These are phyloP conservation scores for Dujonia santamariae DNA, from an alignment of 1,139 yeast genomes.

Conservation along the genomic window DNA sequence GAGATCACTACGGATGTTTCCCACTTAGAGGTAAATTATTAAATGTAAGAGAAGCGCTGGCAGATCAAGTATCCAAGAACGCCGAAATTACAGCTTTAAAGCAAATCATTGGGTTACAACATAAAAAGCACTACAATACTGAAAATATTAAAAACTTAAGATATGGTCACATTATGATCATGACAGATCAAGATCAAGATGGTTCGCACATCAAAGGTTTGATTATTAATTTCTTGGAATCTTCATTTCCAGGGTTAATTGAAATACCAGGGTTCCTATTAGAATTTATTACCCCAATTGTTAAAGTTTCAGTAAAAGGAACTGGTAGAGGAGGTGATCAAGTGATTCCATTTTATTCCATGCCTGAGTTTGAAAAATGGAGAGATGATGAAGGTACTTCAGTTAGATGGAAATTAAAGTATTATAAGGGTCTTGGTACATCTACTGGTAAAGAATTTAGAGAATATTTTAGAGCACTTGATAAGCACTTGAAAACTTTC, in stretches of 20 bases:
- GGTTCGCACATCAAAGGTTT: constrained; percentile 98
- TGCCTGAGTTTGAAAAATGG: constrained; percentile 97
- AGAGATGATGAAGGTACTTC: constrained; percentile 75
- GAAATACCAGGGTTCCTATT: constrained; percentile 88
- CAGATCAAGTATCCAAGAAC: constrained; percentile 90
- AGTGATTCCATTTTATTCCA: constrained; percentile 77
- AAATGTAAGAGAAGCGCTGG: constrained; percentile 94
- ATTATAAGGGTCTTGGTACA: constrained; percentile 98
- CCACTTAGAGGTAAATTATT: constrained; percentile 94
- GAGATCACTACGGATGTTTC: constrained; percentile 93
- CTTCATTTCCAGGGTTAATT: constrained; percentile 91
- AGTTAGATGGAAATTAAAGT: constrained; percentile 88
- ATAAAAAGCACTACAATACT: constrained; percentile 68
- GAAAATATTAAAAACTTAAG: constrained; percentile 72
- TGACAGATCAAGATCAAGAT: constrained; percentile 99
- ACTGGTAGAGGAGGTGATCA: constrained; percentile 52
- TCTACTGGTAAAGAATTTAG: constrained; percentile 79
- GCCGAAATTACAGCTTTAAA: constrained; percentile 93
- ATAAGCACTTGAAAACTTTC: constrained; percentile 81
- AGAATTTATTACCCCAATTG: constrained; percentile 96
- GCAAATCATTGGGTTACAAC: constrained; percentile 94
- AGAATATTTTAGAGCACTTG: constrained; percentile 85
- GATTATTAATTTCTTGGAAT: constrained; percentile 87
- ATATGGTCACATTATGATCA: constrained; percentile 96
- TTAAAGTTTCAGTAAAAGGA: constrained; percentile 75